Percentiles rank a stretch among this genome's conserved stretches.
Evolutionary conservation across 1,139 yeast species (phyloP).

Genomic region (Kurtzmaniella quercitrusa): DNA sequence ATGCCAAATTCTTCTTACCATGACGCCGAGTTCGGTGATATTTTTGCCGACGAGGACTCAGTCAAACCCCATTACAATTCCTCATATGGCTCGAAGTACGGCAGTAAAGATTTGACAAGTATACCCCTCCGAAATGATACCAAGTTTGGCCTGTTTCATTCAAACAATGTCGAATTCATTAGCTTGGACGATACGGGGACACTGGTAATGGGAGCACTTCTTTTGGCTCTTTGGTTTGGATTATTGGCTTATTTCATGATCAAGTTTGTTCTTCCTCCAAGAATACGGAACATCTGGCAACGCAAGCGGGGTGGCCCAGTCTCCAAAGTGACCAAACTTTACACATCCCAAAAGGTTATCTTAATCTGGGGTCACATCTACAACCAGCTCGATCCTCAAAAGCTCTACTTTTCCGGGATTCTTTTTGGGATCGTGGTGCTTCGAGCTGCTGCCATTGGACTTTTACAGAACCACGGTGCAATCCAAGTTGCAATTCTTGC

Average conservation of each 20-base stretch:
- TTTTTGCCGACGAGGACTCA: background rate
- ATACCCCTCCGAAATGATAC: background rate
- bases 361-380: slow-evolving; percentile 46
- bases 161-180: background rate
- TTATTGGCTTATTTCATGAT: slow-evolving; percentile 28
- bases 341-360: slow-evolving; percentile 44
- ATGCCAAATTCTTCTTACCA: background rate
- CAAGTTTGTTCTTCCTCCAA: slow-evolving; percentile 20
- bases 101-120: background rate
- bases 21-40: background rate
- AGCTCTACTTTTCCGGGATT: slow-evolving; percentile 32
- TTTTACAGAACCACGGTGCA: slow-evolving; percentile 38
- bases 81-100: background rate
- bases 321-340: slow-evolving; percentile 30
- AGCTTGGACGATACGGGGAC: background rate
- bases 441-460: slow-evolving; percentile 39
- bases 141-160: background rate
- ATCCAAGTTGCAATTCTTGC: slow-evolving; percentile 42
- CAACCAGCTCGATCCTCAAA: slow-evolving; percentile 40
- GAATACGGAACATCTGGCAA: slow-evolving; percentile 10
- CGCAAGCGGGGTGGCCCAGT: slow-evolving; percentile 12
- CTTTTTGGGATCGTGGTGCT: slow-evolving; percentile 28
- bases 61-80: background rate
- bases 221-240: slow-evolving; percentile 31
- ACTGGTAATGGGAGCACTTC: slow-evolving; percentile 23